Conservation (phyloP, 345 rosid genomes). For the Aethionema arabicum region DNA sequence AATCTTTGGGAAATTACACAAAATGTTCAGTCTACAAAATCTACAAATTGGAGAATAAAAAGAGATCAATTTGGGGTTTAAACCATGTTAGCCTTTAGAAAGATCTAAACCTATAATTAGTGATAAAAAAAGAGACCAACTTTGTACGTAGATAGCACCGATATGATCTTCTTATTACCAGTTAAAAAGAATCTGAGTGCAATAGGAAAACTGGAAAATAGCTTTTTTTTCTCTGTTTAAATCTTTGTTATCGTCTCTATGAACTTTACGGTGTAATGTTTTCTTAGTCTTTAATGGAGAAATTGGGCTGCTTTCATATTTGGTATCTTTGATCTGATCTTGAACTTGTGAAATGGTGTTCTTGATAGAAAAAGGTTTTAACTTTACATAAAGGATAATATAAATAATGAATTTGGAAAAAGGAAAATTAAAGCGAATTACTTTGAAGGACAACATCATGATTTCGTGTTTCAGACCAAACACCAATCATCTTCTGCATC, state of each 20-base stretch:
- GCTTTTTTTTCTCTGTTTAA: constrained; percentile 7
- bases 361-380: no score
- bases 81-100: background rate
- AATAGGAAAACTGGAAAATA: constrained; percentile 22
- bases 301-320: background rate
- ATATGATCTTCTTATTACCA: constrained; percentile 19
- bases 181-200: constrained; percentile 31
- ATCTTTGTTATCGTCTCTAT: constrained; percentile 24
- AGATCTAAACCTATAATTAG: constrained; percentile 7
- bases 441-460: constrained; percentile 27
- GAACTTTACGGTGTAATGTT: background rate
- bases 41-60: constrained; percentile 25
- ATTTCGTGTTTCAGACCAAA: constrained; percentile 40
- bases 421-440: constrained; percentile 18
- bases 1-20: background rate
- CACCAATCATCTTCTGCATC: constrained; percentile 63
- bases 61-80: constrained; percentile 12
- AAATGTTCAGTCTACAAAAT: constrained; percentile 2
- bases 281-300: constrained; percentile 14
- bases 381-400: constrained; percentile 16
- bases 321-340: background rate
- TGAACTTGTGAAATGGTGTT: no score
- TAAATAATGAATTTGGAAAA: constrained; percentile 7
- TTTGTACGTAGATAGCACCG: constrained; percentile 32
- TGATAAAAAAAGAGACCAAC: constrained; percentile 13